These are phyloP conservation scores for Epichloe sibirici DNA, from an alignment of 2,329 filamentous ascomycete genomes.

Conservation along the genomic window DNA sequence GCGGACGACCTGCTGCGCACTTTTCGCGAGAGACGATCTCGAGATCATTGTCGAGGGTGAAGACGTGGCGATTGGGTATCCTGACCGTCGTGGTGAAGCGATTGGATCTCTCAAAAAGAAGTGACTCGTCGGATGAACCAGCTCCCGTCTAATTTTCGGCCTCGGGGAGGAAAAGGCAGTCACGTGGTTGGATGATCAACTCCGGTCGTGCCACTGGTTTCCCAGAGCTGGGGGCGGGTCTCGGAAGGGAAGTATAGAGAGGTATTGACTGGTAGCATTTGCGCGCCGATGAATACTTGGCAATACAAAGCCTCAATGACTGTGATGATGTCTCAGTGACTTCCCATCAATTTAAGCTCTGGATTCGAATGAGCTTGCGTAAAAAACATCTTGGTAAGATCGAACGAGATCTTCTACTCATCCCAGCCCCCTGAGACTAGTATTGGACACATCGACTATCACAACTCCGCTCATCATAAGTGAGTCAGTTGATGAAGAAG, in stretches of 20 bases:
- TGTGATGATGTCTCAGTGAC: too few relatives aligned
- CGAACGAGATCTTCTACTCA: too few relatives aligned
- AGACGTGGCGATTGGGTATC: conserved; percentile 43
- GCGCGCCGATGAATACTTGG: too few relatives aligned
- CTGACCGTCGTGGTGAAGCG: conserved; percentile 27
- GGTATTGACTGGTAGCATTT: too few relatives aligned
- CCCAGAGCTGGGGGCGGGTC: neutral
- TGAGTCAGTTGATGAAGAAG: too few relatives aligned
- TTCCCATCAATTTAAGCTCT: too few relatives aligned
- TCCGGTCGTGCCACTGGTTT: neutral
- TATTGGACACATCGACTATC: too few relatives aligned
- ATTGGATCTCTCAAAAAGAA: conserved; percentile 28
- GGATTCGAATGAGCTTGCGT: too few relatives aligned
- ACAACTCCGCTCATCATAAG: too few relatives aligned
- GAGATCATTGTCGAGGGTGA: conserved; percentile 49
- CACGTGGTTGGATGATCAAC: conserved; percentile 22
- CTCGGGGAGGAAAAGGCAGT: conserved; percentile 16
- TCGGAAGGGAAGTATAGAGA: neutral
- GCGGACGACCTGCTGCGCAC: conserved; percentile 45
- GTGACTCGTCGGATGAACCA: conserved; percentile 27
- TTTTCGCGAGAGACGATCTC: conserved; percentile 47
- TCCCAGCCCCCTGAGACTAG: too few relatives aligned
- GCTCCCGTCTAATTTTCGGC: conserved; percentile 33
- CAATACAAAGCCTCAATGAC: too few relatives aligned
- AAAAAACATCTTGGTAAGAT: too few relatives aligned